Percentiles rank a stretch among this genome's conserved stretches.
Evolutionary conservation across 1,284 basidiomycete species (phyloP).

Genomic region (Volvariella volvacea): DNA sequence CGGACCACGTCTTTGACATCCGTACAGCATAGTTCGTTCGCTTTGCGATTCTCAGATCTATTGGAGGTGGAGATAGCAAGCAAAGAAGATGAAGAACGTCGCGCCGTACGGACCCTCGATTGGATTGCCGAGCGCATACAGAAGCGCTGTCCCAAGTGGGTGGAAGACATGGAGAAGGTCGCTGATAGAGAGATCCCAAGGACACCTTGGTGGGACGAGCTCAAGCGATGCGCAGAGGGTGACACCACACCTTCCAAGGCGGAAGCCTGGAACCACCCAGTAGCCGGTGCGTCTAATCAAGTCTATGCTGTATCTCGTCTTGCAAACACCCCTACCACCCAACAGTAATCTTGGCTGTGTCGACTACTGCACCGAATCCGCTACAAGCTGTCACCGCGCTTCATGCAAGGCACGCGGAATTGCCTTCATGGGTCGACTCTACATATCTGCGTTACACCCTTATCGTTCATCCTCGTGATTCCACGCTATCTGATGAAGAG

Average conservation of each 20-base stretch:
- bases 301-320: not conserved
- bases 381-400: slow-evolving; percentile 67
- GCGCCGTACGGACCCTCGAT: slow-evolving; percentile 69
- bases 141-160: slow-evolving; percentile 57
- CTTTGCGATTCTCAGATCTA: slow-evolving; percentile 70
- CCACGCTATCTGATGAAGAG: slow-evolving; percentile 72
- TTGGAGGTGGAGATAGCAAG: slow-evolving; percentile 61
- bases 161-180: slow-evolving; percentile 45
- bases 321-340: not conserved
- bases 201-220: slow-evolving; percentile 81
- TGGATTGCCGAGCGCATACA: slow-evolving; percentile 71
- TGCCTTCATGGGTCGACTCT: slow-evolving; percentile 74
- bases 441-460: slow-evolving; percentile 64
- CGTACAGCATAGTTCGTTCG: slow-evolving; percentile 63
- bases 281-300: slow-evolving; percentile 48
- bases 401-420: slow-evolving; percentile 54
- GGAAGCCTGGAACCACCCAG: slow-evolving; percentile 81
- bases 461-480: slow-evolving; percentile 66
- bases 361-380: slow-evolving; percentile 70
- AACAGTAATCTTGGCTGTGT: slow-evolving; percentile 75
- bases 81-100: slow-evolving; percentile 68
- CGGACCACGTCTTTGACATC: slow-evolving; percentile 66
- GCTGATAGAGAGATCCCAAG: slow-evolving; percentile 34
- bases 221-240: slow-evolving; percentile 66
- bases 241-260: slow-evolving; percentile 61